Evolutionary conservation across 495 filamentous ascomycete genomes (phyloP).

Genomic region (Tetracladium setigerum): DNA sequence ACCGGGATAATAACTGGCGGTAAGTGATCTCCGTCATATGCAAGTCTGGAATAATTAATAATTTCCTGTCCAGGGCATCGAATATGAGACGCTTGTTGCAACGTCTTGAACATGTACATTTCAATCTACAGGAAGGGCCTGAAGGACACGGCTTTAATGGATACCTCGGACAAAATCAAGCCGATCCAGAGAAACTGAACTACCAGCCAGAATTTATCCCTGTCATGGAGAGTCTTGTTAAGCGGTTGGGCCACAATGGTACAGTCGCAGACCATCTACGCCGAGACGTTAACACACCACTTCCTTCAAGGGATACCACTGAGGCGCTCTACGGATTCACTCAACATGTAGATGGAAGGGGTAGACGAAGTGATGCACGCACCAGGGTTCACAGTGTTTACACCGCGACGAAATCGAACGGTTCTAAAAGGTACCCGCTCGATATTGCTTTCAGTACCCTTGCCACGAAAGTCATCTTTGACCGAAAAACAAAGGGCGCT

Average conservation of each 20-base stretch:
- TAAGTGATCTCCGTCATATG: not conserved
- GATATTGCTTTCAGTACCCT: conserved; percentile 51
- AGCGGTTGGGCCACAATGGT: no score
- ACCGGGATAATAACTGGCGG: conserved; percentile 35
- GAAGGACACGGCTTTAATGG: conserved; percentile 50
- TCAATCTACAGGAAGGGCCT: conserved; percentile 35
- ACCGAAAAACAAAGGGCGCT: conserved; percentile 32
- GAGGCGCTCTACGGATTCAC: conserved; percentile 36
- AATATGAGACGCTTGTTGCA: no score
- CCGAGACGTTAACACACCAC: conserved; percentile 51
- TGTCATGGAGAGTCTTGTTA: conserved; percentile 35
- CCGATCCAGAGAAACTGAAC: conserved; percentile 36
- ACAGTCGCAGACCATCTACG: conserved; percentile 35
- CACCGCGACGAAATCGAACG: conserved; percentile 40
- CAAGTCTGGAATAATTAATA: conserved; percentile 31
- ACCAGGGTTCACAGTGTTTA: conserved; percentile 45
- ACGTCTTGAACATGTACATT: conserved; percentile 41
- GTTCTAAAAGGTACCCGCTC: conserved; percentile 46
- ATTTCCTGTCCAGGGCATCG: conserved; percentile 24
- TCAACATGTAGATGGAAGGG: conserved; percentile 20
- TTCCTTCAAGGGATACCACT: conserved; percentile 17
- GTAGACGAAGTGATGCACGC: conserved; percentile 41
- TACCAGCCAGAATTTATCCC: no score
- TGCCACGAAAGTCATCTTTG: conserved; percentile 53
- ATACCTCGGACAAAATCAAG: conserved; percentile 43